Conservation (phyloP, 495 filamentous ascomycete species). For the Neurospora pannonica region DNA sequence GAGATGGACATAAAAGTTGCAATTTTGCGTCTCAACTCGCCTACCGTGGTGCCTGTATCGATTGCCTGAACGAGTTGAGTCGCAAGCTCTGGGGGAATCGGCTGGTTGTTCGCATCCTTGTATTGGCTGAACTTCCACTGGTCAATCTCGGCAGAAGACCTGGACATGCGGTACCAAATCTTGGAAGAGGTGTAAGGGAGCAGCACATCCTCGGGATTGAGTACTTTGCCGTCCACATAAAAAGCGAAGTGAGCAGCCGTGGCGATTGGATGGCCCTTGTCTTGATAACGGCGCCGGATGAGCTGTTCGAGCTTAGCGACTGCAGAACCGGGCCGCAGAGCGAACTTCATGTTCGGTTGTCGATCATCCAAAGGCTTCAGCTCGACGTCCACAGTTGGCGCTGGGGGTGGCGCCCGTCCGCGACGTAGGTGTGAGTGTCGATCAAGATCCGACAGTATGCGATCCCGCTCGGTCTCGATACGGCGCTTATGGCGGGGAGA, state of each 20-base stretch:
- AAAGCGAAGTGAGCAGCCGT: conserved; percentile 2
- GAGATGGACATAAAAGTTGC: conserved; percentile 9
- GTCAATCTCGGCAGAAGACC: conserved; percentile 1
- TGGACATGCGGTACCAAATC: conserved; percentile 14
- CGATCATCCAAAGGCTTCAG: conserved; percentile 7
- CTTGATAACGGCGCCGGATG: conserved; percentile 5
- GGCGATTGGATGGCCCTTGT: not conserved
- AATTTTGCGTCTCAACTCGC: conserved; percentile 10
- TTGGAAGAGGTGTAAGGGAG: not conserved
- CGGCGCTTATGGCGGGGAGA: not conserved
- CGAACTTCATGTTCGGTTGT: not conserved
- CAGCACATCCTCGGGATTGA: not conserved
- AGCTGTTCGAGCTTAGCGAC: conserved; percentile 3
- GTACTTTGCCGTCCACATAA: conserved; percentile 3
- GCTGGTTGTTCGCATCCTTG: conserved; percentile 9
- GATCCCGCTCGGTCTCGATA: not conserved
- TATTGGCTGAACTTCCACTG: conserved; percentile 16
- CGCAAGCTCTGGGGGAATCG: conserved; percentile 1
- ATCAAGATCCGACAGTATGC: not conserved
- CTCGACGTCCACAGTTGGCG: conserved; percentile 6
- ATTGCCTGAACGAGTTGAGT: conserved; percentile 9
- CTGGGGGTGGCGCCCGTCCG: not conserved
- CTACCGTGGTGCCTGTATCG: conserved; percentile 15
- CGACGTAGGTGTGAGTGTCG: not conserved
- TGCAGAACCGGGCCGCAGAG: not conserved